Base-by-base conservation (phyloP, 352 stramenopile genomes). In the Phytopythium kandeliae region DNA sequence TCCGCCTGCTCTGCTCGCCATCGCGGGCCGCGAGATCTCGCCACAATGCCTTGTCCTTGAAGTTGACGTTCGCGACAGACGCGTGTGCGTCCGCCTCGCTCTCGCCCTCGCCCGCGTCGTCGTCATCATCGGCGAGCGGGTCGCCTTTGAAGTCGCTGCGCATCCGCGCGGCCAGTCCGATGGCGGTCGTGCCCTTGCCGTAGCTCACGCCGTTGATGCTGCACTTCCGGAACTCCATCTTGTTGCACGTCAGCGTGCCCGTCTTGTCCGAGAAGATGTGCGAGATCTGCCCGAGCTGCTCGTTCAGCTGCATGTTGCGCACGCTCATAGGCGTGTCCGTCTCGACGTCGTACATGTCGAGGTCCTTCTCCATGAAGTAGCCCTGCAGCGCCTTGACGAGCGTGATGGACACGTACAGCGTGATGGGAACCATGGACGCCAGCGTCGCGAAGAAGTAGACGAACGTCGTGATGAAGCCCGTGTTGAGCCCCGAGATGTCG, bases 181-280 rank as follows among this genome's bases (percentile, higher is more conserved):
- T 94, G 0, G 75, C 80, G 0, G 85, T 95, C 13, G 85, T 94
- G 0, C 85, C 85, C 54, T 84, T 92, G 34, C 85, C 85, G 54
- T 95, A 95, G 26, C 69, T 86, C 17, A 71, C 65, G 7, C 85
- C 85, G 43, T 76, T 72, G 48, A 95, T 88, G 24, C 73, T 89
- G 57, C 81, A 93, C 60, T 95, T 95, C 24, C 85, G 79, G 54
- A 95, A 95, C 55, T 95, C 85, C 85, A 95, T 95, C 52, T 85
- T 86, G 64, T 95, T 95, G 62, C 84, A 94, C 2, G 85, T 95
- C 1, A 95, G 59, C 1, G 85, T 95, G 17, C 84, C 84, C 0
- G 85, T 95, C 51, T 95, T 95, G 58, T 95, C 84, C 1, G 78
- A 98, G 65, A 99, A 99, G 22, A 99, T 96, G 65, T 99, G 97